phyloP scores from a whole-genome alignment of 164 flowering plant species.

The Macadamia tetraphylla region DNA sequence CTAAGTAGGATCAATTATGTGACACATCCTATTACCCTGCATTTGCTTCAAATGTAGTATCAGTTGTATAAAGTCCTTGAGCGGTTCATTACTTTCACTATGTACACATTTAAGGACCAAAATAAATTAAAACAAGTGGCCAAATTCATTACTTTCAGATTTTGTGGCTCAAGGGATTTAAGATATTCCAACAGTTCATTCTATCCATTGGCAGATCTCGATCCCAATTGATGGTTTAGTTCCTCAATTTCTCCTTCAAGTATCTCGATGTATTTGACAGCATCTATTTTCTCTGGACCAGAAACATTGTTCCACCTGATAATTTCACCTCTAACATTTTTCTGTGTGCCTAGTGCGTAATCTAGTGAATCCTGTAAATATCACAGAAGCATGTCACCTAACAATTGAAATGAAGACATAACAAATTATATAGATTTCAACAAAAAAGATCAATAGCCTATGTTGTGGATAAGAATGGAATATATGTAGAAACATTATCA shows the following conservation, averaged over 20 bases:
- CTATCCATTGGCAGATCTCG: slow-evolving; percentile 62
- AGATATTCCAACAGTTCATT: slow-evolving; percentile 90
- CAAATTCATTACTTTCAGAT: slow-evolving; percentile 65
- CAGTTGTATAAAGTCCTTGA: too few species aligned
- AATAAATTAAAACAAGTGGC: slow-evolving; percentile 21
- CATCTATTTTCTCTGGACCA: slow-evolving; percentile 90
- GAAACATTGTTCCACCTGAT: slow-evolving; percentile 91
- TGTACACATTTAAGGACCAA: slow-evolving; percentile 13
- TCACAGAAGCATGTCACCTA: neutral
- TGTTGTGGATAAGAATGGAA: too few species aligned
- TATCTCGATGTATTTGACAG: slow-evolving; percentile 81
- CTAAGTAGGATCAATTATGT: neutral
- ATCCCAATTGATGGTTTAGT: slow-evolving; percentile 69
- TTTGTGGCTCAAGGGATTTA: slow-evolving; percentile 93
- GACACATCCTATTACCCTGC: neutral
- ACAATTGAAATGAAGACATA: too few species aligned
- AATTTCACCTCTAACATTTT: slow-evolving; percentile 91
- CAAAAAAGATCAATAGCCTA: too few species aligned
- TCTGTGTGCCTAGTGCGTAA: slow-evolving; percentile 96
- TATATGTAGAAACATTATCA: too few species aligned
- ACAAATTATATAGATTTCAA: too few species aligned
- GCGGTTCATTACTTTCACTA: neutral
- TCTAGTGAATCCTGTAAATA: slow-evolving; percentile 63
- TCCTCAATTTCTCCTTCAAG: slow-evolving; percentile 98
- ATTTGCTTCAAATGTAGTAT: neutral